phyloP scores from a whole-genome alignment of 2,329 filamentous ascomycete genomes.

The Alternaria arborescens region DNA sequence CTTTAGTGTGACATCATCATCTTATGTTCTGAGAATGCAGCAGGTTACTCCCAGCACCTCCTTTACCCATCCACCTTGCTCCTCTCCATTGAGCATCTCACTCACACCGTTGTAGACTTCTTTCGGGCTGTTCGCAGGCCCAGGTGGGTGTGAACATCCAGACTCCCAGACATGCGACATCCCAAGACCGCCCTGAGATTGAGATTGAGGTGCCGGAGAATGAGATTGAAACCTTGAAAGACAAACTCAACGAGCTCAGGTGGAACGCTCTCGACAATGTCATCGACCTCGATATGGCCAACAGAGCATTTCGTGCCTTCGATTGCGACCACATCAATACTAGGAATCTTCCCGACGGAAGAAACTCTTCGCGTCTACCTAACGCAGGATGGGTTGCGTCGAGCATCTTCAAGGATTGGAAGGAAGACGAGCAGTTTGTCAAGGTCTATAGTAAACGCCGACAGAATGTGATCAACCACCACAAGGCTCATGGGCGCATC shows the following conservation, averaged over 20 bases:
- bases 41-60: too few species aligned
- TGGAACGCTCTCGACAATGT: conserved; percentile 2
- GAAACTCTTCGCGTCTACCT: neutral
- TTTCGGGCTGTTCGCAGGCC: too few species aligned
- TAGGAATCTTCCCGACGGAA: neutral
- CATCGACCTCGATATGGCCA: conserved; percentile 14
- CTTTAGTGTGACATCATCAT: too few species aligned
- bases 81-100: too few species aligned
- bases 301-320: conserved; percentile 11
- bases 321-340: conserved; percentile 7
- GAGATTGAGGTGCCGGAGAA: neutral
- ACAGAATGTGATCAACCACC: conserved; percentile 12
- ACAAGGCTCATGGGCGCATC: conserved; percentile 16
- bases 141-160: too few species aligned
- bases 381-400: neutral
- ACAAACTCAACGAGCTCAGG: neutral
- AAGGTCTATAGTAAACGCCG: conserved; percentile 4
- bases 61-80: too few species aligned
- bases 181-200: neutral
- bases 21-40: too few species aligned
- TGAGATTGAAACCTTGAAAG: neutral
- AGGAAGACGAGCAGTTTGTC: conserved; percentile 7
- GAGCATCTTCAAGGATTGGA: conserved; percentile 1
- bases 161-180: neutral
- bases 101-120: too few species aligned